Percentiles rank a stretch among this genome's conserved stretches.
These are phyloP conservation scores for Polychaeton citri DNA, from an alignment of 2,329 filamentous ascomycete species.

Conservation along the genomic window DNA sequence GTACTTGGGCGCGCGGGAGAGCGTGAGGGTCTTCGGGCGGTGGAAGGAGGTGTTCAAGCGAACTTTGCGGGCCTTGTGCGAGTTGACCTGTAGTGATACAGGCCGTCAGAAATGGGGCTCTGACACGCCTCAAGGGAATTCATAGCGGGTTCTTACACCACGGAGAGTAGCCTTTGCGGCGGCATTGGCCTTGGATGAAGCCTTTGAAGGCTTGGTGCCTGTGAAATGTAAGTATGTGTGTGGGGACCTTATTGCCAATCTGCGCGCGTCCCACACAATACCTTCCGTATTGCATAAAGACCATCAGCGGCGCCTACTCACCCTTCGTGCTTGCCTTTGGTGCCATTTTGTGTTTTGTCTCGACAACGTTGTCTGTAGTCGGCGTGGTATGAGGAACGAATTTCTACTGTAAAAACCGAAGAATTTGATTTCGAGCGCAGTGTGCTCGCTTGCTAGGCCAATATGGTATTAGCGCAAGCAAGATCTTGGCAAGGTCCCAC, in stretches of 20 bases:
- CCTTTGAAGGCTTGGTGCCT: conserved; percentile 41
- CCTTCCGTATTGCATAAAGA: too few species aligned
- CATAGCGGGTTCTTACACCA: too few species aligned
- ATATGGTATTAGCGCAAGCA: background rate
- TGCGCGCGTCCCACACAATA: too few species aligned
- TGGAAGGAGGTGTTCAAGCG: conserved; percentile 91
- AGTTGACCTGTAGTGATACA: conserved; percentile 45
- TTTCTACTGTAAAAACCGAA: background rate
- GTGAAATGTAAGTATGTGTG: too few species aligned
- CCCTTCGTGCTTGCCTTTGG: background rate
- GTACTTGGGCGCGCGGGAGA: conserved; percentile 88
- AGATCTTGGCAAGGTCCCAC: background rate
- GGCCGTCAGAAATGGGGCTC: conserved; percentile 38
- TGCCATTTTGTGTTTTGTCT: background rate
- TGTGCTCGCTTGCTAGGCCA: background rate
- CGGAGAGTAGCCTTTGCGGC: conserved; percentile 94
- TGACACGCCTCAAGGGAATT: conserved; percentile 34
- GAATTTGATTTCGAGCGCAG: background rate
- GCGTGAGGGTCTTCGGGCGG: conserved; percentile 88
- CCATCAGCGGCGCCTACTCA: too few species aligned
- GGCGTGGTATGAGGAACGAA: background rate
- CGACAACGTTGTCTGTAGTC: background rate
- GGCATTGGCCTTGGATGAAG: conserved; percentile 63
- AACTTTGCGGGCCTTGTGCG: conserved; percentile 87
- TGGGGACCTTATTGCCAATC: too few species aligned